phyloP scores from a whole-genome alignment of 495 filamentous ascomycete species.

The Aspergillus nanangensis region DNA sequence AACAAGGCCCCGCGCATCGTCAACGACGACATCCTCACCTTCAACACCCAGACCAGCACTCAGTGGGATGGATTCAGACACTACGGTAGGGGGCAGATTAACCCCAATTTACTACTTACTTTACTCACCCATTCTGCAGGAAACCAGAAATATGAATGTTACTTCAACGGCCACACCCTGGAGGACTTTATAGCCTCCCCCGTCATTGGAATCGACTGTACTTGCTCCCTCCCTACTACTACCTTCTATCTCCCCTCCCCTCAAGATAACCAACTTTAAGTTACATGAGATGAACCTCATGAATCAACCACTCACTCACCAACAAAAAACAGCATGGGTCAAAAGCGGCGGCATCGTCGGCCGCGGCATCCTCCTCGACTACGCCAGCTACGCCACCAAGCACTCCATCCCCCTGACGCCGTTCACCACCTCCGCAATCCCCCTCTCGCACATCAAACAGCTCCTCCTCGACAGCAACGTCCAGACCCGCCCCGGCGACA shows the following conservation, averaged over 20 bases:
- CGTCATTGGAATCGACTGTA: conserved; percentile 43
- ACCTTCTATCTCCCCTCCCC: background rate
- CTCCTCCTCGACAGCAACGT: conserved; percentile 30
- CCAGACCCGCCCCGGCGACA: conserved; percentile 44
- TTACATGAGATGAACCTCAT: background rate
- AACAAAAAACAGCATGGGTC: conserved; percentile 27
- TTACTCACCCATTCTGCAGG: conserved; percentile 11
- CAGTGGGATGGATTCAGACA: conserved; percentile 58
- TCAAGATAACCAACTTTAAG: background rate
- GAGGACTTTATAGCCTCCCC: conserved; percentile 48
- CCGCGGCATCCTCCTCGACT: conserved; percentile 55
- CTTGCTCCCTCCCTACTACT: conserved; percentile 4
- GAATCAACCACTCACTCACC: background rate
- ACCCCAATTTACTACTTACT: background rate
- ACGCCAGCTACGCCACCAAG: conserved; percentile 44
- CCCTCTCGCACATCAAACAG: conserved; percentile 33
- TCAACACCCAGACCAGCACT: conserved; percentile 55
- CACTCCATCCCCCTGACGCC: conserved; percentile 31
- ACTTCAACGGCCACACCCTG: conserved; percentile 58
- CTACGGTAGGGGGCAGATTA: conserved; percentile 27
- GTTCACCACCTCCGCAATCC: conserved; percentile 37
- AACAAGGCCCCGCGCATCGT: conserved; percentile 39
- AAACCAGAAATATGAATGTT: conserved; percentile 49
- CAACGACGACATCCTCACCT: conserved; percentile 56
- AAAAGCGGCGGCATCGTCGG: conserved; percentile 49